Evolutionary conservation across 2,329 filamentous ascomycete genomes (phyloP).

Genomic region (Pseudopithomyces chartarum): DNA sequence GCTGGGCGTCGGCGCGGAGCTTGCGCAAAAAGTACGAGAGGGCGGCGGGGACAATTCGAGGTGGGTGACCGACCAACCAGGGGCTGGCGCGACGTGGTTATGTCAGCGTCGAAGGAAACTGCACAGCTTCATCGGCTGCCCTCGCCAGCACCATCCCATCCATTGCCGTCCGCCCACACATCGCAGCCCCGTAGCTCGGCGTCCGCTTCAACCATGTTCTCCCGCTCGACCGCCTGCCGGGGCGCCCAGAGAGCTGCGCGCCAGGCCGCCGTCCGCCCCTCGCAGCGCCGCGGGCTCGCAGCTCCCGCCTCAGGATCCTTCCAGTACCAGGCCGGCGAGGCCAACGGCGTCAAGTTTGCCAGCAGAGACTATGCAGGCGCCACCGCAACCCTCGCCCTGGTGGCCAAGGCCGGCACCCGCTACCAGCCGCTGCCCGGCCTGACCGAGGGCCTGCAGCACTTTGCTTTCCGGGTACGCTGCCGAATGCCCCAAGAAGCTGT

Average conservation of each 20-base stretch:
- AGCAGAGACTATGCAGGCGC: constrained; percentile 87
- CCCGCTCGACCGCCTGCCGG: constrained; percentile 68
- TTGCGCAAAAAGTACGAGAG: constrained; percentile 2
- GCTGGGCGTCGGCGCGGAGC: neutral
- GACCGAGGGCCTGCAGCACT: constrained; percentile 88
- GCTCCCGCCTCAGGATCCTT: constrained; percentile 74
- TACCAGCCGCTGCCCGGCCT: constrained; percentile 90
- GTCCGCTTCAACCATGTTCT: constrained; percentile 63
- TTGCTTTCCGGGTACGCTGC: constrained; percentile 86
- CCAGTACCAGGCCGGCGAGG: constrained; percentile 85
- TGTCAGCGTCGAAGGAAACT: constrained; percentile 11
- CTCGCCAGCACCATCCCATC: constrained; percentile 34
- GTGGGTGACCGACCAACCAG: neutral
- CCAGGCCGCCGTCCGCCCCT: constrained; percentile 60
- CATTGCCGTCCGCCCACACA: constrained; percentile 58
- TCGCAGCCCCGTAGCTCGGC: constrained; percentile 45
- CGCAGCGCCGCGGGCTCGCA: constrained; percentile 66
- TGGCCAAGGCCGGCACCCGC: constrained; percentile 92
- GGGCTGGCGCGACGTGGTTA: constrained; percentile 9
- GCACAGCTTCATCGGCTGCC: constrained; percentile 1
- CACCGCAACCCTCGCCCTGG: constrained; percentile 87
- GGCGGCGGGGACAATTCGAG: constrained; percentile 5
- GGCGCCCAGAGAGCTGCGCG: constrained; percentile 67
- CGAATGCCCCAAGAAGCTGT: constrained; percentile 9
- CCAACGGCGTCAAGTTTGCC: constrained; percentile 88